phyloP scores from a whole-genome alignment of 2,329 filamentous ascomycete species.

The Alternaria sp. region DNA sequence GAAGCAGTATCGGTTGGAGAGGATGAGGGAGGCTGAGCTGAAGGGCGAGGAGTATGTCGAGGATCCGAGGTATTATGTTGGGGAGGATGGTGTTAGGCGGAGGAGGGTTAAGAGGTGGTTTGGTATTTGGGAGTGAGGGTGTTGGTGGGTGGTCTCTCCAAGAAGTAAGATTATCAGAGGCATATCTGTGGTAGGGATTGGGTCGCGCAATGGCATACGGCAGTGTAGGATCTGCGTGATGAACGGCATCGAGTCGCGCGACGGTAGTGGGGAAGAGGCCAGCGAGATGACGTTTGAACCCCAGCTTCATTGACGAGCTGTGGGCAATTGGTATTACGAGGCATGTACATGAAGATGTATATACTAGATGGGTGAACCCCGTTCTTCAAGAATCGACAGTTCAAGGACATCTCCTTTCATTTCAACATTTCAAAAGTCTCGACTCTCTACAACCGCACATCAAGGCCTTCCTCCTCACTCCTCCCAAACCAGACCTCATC shows the following conservation, averaged over 20 bases:
- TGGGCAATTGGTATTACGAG: not conserved
- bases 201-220: not conserved
- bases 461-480: slow-evolving; percentile 9
- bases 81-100: slow-evolving; percentile 51
- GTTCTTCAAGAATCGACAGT: not conserved
- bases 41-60: slow-evolving; percentile 45
- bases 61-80: slow-evolving; percentile 47
- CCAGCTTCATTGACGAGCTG: not conserved
- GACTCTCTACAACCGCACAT: not conserved
- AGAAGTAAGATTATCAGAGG: not conserved
- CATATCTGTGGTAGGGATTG: not conserved
- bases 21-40: slow-evolving; percentile 45
- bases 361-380: not conserved
- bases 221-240: not conserved
- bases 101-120: slow-evolving; percentile 79
- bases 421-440: not conserved
- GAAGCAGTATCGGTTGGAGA: slow-evolving; percentile 74
- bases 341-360: slow-evolving; percentile 4
- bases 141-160: no score
- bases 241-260: not conserved
- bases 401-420: not conserved
- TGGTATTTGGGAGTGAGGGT: slow-evolving; percentile 69
- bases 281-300: not conserved
- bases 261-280: not conserved
- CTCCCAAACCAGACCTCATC: slow-evolving; percentile 56